Base-by-base conservation (phyloP, 768 basidiomycete genomes). In the Mrakia blollopis region DNA sequence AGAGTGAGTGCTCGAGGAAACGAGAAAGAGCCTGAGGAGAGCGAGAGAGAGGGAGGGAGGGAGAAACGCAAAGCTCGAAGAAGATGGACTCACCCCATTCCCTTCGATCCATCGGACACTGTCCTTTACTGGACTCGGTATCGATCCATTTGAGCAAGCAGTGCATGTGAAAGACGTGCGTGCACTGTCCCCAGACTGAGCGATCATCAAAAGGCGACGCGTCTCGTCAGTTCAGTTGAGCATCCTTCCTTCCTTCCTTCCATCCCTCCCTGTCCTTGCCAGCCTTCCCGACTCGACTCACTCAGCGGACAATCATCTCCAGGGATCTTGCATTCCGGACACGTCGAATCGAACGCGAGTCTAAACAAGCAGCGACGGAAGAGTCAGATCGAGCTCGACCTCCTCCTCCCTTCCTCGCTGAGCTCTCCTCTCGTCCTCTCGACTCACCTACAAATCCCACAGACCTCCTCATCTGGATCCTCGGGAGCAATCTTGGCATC, bases 101-200 rank as follows among this genome's bases (percentile, higher is more conserved):
- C 80, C 93, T 86, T 41, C 97, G 87, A 82, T 98, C 96, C 93
- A 99, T 95, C n/a, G 97, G 97, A 86, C 97, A 99, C 80, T 95
- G 93, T 80, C 91, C 90, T 83, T 98, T 98, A 50, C 92, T 94
- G 21, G 92, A 89, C 7, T 89, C 85, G 0, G 94, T 95, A 5
- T 90, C 90, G 78, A 98, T 89, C 97, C 97, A 99, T 83, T 98
- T 97, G 79, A 96, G 87, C 18, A 99, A 85, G 84, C 96, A 98
- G 83, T 99, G 96, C 93, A 98, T 94, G 83, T 99, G 97, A 82
- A 98, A 99, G 76, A 97, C 90, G 83, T 98, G 97, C 9, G 90
- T 93, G 82, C 96, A 99, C 84, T 97, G 91, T 47, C 97, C 97
- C 93, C 94, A 98, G 73, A 98, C 96, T 98, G 37, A 2, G 28